Conservation (phyloP, 2,329 filamentous ascomycete genomes). For the Fusarium sp. region DNA sequence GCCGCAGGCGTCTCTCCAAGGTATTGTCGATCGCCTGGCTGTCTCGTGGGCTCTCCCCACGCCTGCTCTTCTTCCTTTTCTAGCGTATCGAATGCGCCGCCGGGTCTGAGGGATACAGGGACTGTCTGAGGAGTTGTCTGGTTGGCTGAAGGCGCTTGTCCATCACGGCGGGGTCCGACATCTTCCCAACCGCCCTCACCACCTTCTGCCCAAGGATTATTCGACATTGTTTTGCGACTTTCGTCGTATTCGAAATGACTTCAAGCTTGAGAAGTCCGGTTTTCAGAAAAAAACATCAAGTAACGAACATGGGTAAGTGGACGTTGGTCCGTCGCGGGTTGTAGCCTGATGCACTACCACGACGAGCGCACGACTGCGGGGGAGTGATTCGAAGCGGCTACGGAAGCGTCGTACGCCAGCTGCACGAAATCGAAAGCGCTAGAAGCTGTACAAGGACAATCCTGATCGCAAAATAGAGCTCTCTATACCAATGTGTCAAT, state of each 20-base stretch:
- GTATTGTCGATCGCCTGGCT: slow-evolving; percentile 13
- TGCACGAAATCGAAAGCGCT: slow-evolving; percentile 16
- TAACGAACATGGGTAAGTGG: background rate
- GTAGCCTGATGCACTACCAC: slow-evolving; percentile 24
- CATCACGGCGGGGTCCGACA: slow-evolving; percentile 30
- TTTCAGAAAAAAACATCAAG: slow-evolving; percentile 30
- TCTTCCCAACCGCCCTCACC: slow-evolving; percentile 43
- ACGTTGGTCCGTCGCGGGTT: slow-evolving; percentile 11
- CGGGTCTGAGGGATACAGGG: slow-evolving; percentile 50
- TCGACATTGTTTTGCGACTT: slow-evolving; percentile 27
- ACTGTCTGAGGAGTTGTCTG: slow-evolving; percentile 32
- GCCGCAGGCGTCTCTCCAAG: slow-evolving; percentile 46
- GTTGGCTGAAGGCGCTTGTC: slow-evolving; percentile 6
- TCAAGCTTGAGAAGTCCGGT: slow-evolving; percentile 2
- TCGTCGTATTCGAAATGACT: slow-evolving; percentile 7
- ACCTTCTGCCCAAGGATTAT: slow-evolving; percentile 44
- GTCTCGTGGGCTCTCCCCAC: slow-evolving; percentile 47
- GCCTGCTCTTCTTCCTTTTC: slow-evolving; percentile 48
- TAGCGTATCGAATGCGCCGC: slow-evolving; percentile 37
- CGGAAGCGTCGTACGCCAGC: slow-evolving; percentile 13
- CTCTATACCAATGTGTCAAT: background rate
- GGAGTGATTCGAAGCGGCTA: slow-evolving; percentile 25
- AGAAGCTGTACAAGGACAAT: background rate
- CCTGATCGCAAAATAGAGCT: background rate
- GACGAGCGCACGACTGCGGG: slow-evolving; percentile 24